Percentiles rank a stretch among this genome's conserved stretches.
phyloP scores from a whole-genome alignment of 805 yeast genomes.

The Barnettozyma siamensis region DNA sequence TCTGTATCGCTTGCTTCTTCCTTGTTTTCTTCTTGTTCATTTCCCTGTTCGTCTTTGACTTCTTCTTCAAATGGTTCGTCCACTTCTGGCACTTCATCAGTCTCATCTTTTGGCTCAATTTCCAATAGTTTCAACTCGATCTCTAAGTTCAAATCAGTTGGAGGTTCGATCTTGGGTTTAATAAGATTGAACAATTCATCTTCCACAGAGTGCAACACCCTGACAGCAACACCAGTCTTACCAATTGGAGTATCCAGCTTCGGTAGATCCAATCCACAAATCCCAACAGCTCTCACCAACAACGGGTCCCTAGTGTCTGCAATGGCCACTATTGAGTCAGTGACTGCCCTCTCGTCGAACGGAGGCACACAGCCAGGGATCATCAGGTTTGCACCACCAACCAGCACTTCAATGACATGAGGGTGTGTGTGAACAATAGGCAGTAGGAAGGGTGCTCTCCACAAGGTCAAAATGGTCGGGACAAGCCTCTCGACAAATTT shows the following conservation, averaged over 20 bases:
- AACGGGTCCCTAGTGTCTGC: conserved; percentile 55
- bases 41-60: conserved; percentile 6
- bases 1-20: conserved; percentile 9
- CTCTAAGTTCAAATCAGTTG: conserved; percentile 30
- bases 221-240: conserved; percentile 72
- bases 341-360: conserved; percentile 42
- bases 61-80: conserved; percentile 7
- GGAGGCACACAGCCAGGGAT: conserved; percentile 61
- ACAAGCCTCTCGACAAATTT: conserved; percentile 27
- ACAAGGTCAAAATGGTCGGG: conserved; percentile 71
- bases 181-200: conserved; percentile 58
- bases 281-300: conserved; percentile 69
- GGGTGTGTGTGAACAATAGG: conserved; percentile 70
- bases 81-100: conserved; percentile 10
- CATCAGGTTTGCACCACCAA: conserved; percentile 79
- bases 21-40: conserved; percentile 7
- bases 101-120: conserved; percentile 11
- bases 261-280: conserved; percentile 44
- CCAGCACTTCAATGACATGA: conserved; percentile 63
- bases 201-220: conserved; percentile 56
- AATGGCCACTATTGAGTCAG: conserved; percentile 66
- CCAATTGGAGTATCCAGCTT: conserved; percentile 46
- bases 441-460: conserved; percentile 61
- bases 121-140: conserved; percentile 18
- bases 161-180: conserved; percentile 39